Conservation (phyloP, 352 stramenopile species). For the Phytopythium sindhum region DNA sequence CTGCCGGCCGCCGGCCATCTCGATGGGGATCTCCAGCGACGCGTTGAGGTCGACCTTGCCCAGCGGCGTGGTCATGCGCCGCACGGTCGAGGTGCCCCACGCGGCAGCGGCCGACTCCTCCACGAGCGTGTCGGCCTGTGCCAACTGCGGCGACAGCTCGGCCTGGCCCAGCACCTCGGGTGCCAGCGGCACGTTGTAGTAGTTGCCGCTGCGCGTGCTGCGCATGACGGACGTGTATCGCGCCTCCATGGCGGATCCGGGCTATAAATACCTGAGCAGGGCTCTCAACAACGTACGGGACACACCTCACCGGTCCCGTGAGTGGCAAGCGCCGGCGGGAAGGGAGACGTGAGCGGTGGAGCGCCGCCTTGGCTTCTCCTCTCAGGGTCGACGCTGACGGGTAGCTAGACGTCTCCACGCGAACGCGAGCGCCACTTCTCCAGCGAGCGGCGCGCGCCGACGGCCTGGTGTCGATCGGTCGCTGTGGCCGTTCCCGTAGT, state of each 20-base stretch:
- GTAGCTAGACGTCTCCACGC: background rate
- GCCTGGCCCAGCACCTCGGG: slow-evolving; percentile 13
- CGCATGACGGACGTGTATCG: slow-evolving; percentile 50
- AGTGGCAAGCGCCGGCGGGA: too few relatives aligned
- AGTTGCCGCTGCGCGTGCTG: slow-evolving; percentile 55
- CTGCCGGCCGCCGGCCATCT: slow-evolving; percentile 9
- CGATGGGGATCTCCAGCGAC: slow-evolving; percentile 22
- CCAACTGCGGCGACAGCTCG: slow-evolving; percentile 8
- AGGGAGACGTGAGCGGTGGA: background rate
- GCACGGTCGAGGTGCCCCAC: slow-evolving; percentile 42
- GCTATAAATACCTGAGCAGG: slow-evolving; percentile 3
- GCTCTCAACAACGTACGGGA: background rate
- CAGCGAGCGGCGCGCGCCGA: background rate
- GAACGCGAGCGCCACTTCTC: background rate
- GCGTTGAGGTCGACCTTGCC: slow-evolving; percentile 40
- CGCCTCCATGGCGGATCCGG: slow-evolving; percentile 22
- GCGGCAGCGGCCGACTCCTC: slow-evolving; percentile 26
- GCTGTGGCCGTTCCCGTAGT: background rate
- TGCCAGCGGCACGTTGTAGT: slow-evolving; percentile 51
- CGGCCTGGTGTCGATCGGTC: background rate
- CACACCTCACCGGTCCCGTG: too few relatives aligned
- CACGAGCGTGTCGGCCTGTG: slow-evolving; percentile 9
- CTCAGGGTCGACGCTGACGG: background rate
- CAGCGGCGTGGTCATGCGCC: slow-evolving; percentile 23
- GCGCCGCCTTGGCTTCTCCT: background rate